Evolutionary conservation across 2,329 filamentous ascomycete species (phyloP).

Genomic region (Cucurbitaria berberidis): DNA sequence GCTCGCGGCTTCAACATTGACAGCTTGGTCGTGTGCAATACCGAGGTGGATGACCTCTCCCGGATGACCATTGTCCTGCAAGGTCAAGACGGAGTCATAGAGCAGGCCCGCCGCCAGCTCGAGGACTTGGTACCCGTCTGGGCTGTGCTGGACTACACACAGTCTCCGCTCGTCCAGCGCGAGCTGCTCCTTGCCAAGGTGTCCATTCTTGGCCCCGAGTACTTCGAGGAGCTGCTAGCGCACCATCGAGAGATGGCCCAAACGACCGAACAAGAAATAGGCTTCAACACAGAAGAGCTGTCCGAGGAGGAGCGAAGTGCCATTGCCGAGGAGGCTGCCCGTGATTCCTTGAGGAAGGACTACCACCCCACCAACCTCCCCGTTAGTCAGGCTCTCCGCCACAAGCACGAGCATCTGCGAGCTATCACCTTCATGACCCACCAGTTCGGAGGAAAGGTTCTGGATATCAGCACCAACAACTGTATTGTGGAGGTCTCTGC

Average conservation of each 20-base stretch:
- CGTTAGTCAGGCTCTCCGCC: conserved; percentile 84
- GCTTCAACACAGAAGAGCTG: conserved; percentile 30
- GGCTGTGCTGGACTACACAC: conserved; percentile 97
- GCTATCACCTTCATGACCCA: conserved; percentile 96
- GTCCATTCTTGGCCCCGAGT: conserved; percentile 95
- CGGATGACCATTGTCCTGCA: conserved; percentile 99
- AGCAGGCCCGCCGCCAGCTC: conserved; percentile 92
- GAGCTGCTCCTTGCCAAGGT: conserved; percentile 95
- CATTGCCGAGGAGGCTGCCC: conserved; percentile 45
- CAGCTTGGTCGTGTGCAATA: conserved; percentile 95
- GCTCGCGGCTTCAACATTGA: conserved; percentile 99
- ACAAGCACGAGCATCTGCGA: conserved; percentile 97
- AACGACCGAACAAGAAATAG: conserved; percentile 41
- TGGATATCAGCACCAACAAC: conserved; percentile 98
- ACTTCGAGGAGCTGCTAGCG: conserved; percentile 94
- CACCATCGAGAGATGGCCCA: conserved; percentile 91
- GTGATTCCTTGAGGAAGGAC: conserved; percentile 60
- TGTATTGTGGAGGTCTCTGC: conserved; percentile 97
- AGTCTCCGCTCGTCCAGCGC: conserved; percentile 89
- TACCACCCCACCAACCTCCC: conserved; percentile 91
- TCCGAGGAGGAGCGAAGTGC: conserved; percentile 41
- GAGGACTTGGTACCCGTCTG: conserved; percentile 98
- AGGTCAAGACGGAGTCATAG: conserved; percentile 94
- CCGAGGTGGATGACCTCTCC: conserved; percentile 93
- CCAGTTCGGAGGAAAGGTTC: conserved; percentile 95